These are phyloP conservation scores for Macrocystidia cucumis DNA, from an alignment of 1,284 basidiomycete genomes.

Conservation along the genomic window DNA sequence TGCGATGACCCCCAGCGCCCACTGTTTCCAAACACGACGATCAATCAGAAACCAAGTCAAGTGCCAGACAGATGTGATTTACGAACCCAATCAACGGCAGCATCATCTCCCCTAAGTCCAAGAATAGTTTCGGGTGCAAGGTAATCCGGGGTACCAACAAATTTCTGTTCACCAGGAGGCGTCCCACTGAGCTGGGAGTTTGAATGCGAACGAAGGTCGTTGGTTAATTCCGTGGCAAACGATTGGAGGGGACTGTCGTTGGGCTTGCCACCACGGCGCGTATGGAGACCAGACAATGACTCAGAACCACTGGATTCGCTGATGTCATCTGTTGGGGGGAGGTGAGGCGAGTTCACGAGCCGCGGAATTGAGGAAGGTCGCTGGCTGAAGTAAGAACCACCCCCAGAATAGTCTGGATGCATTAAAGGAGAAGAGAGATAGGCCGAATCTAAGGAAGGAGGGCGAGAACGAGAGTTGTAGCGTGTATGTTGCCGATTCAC, in stretches of 20 bases:
- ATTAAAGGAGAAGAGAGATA: slow-evolving; percentile 70
- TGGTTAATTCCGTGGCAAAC: slow-evolving; percentile 76
- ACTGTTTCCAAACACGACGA: slow-evolving; percentile 55
- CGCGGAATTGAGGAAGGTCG: slow-evolving; percentile 51
- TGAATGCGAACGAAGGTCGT: slow-evolving; percentile 65
- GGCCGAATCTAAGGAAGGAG: slow-evolving; percentile 79
- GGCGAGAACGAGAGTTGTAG: slow-evolving; percentile 63
- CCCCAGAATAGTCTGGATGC: slow-evolving; percentile 42
- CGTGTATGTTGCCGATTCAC: slow-evolving; percentile 49
- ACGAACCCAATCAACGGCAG: slow-evolving; percentile 91
- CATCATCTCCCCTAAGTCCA: slow-evolving; percentile 93
- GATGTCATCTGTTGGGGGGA: slow-evolving; percentile 66
- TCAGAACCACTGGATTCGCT: slow-evolving; percentile 87
- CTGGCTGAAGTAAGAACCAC: slow-evolving; percentile 79
- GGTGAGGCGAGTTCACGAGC: slow-evolving; percentile 55
- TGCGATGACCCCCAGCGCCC: slow-evolving; percentile 97
- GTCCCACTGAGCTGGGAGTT: slow-evolving; percentile 42
- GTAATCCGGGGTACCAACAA: slow-evolving; percentile 97
- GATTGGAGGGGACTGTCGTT: slow-evolving; percentile 74
- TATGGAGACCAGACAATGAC: slow-evolving; percentile 52
- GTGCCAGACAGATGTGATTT: slow-evolving; percentile 6
- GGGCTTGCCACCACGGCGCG: slow-evolving; percentile 42
- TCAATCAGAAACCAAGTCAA: slow-evolving; percentile 10
- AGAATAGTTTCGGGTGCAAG: slow-evolving; percentile 95
- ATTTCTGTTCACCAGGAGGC: slow-evolving; percentile 81